phyloP scores from a whole-genome alignment of 768 basidiomycete genomes.

The Kwoniella europaea region DNA sequence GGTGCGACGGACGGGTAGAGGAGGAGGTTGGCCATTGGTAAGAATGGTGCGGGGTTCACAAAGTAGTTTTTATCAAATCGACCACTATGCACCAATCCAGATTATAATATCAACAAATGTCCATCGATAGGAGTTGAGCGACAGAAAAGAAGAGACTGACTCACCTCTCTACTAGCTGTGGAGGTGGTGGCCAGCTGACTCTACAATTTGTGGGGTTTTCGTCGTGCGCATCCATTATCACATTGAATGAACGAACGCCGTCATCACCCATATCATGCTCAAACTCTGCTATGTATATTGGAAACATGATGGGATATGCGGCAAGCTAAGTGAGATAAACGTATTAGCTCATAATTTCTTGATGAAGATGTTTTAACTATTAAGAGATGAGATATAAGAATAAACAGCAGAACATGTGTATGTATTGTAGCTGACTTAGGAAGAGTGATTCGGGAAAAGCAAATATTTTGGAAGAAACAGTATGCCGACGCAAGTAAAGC shows the following conservation, averaged over 20 bases:
- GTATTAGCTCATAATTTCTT: background rate
- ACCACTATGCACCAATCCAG: constrained; percentile 14
- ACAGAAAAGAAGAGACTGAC: background rate
- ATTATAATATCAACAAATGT: too few relatives aligned
- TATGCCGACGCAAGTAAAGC: background rate
- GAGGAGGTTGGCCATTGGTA: constrained; percentile 33
- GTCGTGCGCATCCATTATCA: constrained; percentile 54
- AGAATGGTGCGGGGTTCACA: constrained; percentile 44
- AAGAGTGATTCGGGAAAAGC: too few relatives aligned
- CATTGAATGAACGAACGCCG: constrained; percentile 34
- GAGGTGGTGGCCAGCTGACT: constrained; percentile 38
- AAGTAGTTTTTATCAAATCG: constrained; percentile 42
- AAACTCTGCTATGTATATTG: constrained; percentile 52
- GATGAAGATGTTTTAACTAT: too few relatives aligned
- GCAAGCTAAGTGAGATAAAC: constrained; percentile 31
- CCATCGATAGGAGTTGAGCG: background rate
- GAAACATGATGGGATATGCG: constrained; percentile 53
- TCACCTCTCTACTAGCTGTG: constrained; percentile 32
- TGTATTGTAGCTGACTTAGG: too few relatives aligned
- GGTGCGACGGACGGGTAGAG: constrained; percentile 24
- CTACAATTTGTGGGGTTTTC: constrained; percentile 40
- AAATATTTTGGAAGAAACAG: too few relatives aligned
- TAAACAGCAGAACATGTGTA: too few relatives aligned
- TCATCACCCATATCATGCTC: constrained; percentile 35
- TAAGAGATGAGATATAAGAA: too few relatives aligned